Conservation (phyloP, 345 rosid genomes). For the Populus simonii region DNA sequence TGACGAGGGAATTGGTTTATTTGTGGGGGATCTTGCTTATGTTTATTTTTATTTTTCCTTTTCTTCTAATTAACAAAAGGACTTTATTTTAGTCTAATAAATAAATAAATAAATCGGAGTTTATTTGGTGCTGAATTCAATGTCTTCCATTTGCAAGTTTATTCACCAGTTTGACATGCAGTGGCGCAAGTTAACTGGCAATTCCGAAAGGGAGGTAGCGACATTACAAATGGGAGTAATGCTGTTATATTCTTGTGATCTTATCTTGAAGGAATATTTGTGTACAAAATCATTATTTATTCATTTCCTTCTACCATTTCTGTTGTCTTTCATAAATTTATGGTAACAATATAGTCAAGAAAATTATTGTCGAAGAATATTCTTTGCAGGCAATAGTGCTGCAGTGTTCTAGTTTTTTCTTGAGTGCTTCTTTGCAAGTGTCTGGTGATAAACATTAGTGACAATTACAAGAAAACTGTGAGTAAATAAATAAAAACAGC, state of each 20-base stretch:
- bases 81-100: constrained; percentile 12
- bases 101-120: constrained; percentile 14
- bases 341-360: neutral
- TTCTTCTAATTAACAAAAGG: neutral
- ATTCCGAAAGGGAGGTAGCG: constrained; percentile 6
- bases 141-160: neutral
- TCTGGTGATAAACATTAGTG: neutral
- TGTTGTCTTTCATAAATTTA: neutral
- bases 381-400: neutral
- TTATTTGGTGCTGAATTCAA: neutral
- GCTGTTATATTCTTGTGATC: neutral
- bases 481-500: neutral
- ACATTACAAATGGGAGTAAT: neutral
- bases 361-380: neutral
- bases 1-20: constrained; percentile 39
- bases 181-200: neutral
- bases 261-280: neutral
- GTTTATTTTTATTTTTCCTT: neutral
- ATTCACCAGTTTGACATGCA: neutral
- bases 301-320: neutral
- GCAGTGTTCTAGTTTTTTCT: neutral
- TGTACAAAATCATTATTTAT: neutral
- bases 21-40: constrained; percentile 24
- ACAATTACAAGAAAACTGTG: neutral
- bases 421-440: neutral